Conservation (phyloP, 768 basidiomycete genomes). For the Postia placenta region DNA sequence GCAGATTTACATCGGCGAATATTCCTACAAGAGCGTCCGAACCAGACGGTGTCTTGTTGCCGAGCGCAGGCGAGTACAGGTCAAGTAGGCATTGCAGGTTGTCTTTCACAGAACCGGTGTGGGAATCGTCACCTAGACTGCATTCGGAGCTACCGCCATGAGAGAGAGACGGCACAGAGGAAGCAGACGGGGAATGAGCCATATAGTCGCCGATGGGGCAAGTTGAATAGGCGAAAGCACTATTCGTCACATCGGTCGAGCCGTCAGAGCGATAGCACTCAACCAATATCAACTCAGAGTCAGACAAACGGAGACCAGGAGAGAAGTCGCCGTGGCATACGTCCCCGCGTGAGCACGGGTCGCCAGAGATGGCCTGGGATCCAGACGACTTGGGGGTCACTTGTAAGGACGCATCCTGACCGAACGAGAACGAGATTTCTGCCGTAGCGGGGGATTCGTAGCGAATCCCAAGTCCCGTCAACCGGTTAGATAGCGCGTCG, state of each 20-base stretch:
- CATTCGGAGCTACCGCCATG: neutral
- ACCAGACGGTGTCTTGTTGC: neutral
- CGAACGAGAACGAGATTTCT: neutral
- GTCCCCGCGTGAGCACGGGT: too few species aligned
- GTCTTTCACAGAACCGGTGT: neutral
- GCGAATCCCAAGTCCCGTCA: conserved; percentile 6
- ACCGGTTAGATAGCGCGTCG: neutral
- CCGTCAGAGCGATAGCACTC: too few species aligned
- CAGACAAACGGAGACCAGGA: neutral
- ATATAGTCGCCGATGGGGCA: neutral
- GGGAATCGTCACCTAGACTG: neutral
- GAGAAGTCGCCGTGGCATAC: neutral
- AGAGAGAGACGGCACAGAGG: neutral
- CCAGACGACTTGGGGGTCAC: too few species aligned
- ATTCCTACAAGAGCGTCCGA: conserved; percentile 17
- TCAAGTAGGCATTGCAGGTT: neutral
- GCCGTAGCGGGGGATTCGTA: neutral
- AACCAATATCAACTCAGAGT: too few species aligned
- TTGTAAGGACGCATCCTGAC: too few species aligned
- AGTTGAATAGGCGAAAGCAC: neutral
- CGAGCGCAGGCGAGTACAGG: neutral
- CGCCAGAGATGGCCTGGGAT: too few species aligned
- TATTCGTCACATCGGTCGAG: too few species aligned
- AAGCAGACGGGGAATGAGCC: neutral
- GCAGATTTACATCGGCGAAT: conserved; percentile 30